Evolutionary conservation across 2,329 filamentous ascomycete species (phyloP).

Genomic region (Hymenoscyphus albidus): DNA sequence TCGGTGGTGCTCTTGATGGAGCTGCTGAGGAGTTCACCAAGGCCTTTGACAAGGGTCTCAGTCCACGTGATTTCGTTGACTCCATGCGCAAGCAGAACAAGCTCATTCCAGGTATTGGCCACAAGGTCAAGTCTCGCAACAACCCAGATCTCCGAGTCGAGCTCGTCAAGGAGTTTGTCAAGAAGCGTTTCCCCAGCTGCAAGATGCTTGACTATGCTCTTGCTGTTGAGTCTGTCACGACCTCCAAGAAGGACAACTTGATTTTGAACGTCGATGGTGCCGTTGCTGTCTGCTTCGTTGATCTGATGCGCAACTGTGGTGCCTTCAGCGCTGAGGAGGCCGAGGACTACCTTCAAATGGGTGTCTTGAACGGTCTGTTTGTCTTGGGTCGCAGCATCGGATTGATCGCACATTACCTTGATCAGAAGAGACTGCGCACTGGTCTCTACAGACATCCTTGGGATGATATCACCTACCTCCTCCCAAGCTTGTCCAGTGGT

Average conservation of each 20-base stretch:
- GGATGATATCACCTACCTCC: slow-evolving; percentile 96
- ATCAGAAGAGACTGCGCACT: slow-evolving; percentile 98
- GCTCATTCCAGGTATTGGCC: slow-evolving; percentile 98
- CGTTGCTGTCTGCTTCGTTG: slow-evolving; percentile 98
- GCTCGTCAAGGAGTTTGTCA: slow-evolving; percentile 98
- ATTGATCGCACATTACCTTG: slow-evolving; percentile 98
- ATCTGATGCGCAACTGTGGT: slow-evolving; percentile 94
- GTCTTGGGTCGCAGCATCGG: slow-evolving; percentile 95
- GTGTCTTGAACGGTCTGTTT: slow-evolving; percentile 98
- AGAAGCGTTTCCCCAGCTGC: slow-evolving; percentile 94
- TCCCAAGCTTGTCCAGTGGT: slow-evolving; percentile 72
- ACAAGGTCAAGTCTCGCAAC: slow-evolving; percentile 99
- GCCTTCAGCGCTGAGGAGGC: slow-evolving; percentile 95
- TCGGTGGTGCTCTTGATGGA: slow-evolving; percentile 96
- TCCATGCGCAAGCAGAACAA: slow-evolving; percentile 99
- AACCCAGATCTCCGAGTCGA: slow-evolving; percentile 99
- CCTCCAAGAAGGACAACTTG: slow-evolving; percentile 99
- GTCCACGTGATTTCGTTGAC: slow-evolving; percentile 98
- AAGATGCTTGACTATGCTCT: slow-evolving; percentile 99
- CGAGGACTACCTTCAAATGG: slow-evolving; percentile 98
- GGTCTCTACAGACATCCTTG: slow-evolving; percentile 98
- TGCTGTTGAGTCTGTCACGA: slow-evolving; percentile 96
- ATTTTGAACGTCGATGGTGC: slow-evolving; percentile 99
- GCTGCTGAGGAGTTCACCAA: slow-evolving; percentile 98
- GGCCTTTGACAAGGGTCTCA: slow-evolving; percentile 96